Evolutionary conservation across 768 basidiomycete genomes (phyloP).

Genomic region (Tricholoma furcatifolium): DNA sequence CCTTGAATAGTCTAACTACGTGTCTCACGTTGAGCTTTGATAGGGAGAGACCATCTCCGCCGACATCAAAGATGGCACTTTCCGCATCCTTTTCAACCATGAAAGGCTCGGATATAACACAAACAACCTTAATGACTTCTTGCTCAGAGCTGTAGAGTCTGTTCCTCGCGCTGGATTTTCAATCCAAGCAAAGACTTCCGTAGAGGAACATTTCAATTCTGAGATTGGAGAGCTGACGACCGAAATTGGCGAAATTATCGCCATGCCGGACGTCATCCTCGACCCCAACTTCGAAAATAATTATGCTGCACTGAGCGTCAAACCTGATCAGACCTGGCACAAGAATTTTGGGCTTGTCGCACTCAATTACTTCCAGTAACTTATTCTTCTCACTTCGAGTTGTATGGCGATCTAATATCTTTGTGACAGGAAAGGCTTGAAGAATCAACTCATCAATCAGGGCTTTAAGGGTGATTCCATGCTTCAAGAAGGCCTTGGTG

Average conservation of each 20-base stretch:
- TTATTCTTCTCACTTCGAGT: background rate
- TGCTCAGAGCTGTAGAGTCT: conserved; percentile 31
- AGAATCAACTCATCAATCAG: conserved; percentile 28
- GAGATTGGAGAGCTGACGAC: conserved; percentile 28
- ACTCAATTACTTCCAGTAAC: conserved; percentile 29
- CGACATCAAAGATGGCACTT: conserved; percentile 38
- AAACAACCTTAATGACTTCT: conserved; percentile 21
- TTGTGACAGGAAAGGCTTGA: conserved; percentile 27
- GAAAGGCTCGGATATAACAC: conserved; percentile 31
- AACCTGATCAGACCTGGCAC: conserved; percentile 29
- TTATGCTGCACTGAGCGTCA: conserved; percentile 28
- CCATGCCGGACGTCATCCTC: conserved; percentile 31
- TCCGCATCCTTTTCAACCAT: conserved; percentile 36
- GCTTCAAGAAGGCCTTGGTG: conserved; percentile 39
- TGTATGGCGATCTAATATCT: background rate
- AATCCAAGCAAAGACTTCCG: conserved; percentile 27
- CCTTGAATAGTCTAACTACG: background rate
- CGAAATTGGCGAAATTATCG: conserved; percentile 30
- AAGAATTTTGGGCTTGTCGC: conserved; percentile 24
- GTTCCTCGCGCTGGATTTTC: conserved; percentile 30
- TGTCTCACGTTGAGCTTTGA: too few species aligned
- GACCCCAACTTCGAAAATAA: conserved; percentile 41
- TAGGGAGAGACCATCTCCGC: conserved; percentile 31
- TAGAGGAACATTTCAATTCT: conserved; percentile 30
- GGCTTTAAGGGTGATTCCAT: conserved; percentile 38